Evolutionary conservation across 2,329 filamentous ascomycete genomes (phyloP), one percentile per base, ranked within the genome.

Genomic region (Pyricularia sp.): DNA sequence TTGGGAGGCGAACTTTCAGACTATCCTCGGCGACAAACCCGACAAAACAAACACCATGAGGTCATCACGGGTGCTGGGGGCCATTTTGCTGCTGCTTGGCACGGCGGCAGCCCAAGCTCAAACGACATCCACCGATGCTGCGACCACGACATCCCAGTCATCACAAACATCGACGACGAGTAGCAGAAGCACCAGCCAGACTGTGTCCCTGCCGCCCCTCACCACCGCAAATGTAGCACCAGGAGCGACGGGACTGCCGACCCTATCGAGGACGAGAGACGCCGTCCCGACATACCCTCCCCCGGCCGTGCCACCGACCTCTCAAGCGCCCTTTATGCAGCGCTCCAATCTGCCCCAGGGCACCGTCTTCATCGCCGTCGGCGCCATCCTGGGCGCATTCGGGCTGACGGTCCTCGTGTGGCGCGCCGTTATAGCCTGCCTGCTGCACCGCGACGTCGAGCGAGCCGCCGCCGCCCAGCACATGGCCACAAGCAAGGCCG

Each of bases 281-380:
- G 78, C 74, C 17, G 78, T 83, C 67, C 81, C 81, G 72, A 86
- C 87, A 26, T 91, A 91, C 72, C 92, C 94, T 5, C 81, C 91
- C 1, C 84, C 93, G 4, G 86, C 88, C 30, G 90, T 98, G 2
- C 95, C 95, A 9, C 91, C 93, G 30, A 97, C 92, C 3, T 84
- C 86, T 58, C 87, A 90, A 75, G 95, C 95, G 5, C 93, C 94
- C 20, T 99, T 92, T 77, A 97, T 98, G 92, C 90, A 94, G 76
- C 89, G 90, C 75, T 96, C 93, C 0, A 89, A 81, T 68, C 84
- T 94, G 12, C 95, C 95, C 2, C 92, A 98, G 75, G 95, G 95
- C 68, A 97, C 94, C 4, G 91, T 99, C 70, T 99, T 99, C 81
- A 99, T 99, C 74, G 91, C 89, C 26, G 95, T 98, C 0, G 95